These are phyloP conservation scores for Eucalyptus lansdowneana DNA, from an alignment of 345 rosid species.

Conservation along the genomic window DNA sequence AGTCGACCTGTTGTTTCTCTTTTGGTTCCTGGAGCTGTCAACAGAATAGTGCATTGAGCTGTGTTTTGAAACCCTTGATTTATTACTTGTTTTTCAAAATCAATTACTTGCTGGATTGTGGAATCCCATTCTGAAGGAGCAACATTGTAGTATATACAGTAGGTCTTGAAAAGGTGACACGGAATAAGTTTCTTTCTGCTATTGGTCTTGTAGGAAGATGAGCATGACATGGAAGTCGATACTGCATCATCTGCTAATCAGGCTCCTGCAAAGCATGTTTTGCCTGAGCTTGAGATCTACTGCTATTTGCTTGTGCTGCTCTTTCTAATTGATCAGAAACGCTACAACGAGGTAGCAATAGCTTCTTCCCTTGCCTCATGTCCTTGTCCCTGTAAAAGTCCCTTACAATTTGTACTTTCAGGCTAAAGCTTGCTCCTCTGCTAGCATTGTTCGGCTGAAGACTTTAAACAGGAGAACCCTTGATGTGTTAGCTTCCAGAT, in stretches of 20 bases:
- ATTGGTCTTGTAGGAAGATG: constrained; percentile 33
- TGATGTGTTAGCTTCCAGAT: constrained; percentile 72
- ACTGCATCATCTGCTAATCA: constrained; percentile 42
- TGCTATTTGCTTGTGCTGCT: constrained; percentile 63
- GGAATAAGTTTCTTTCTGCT: background rate
- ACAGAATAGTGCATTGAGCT: background rate
- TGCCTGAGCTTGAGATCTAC: constrained; percentile 71
- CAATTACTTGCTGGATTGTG: background rate
- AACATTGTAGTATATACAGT: background rate
- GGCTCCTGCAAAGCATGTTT: constrained; percentile 37
- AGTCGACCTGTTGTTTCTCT: background rate
- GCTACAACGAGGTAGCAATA: constrained; percentile 44
- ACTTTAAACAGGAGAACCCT: constrained; percentile 62
- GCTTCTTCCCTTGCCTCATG: background rate
- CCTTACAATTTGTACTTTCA: background rate
- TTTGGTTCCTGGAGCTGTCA: background rate
- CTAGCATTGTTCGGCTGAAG: constrained; percentile 63
- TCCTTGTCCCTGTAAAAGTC: background rate
- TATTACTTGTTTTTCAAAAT: background rate
- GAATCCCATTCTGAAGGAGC: background rate
- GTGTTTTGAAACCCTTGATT: background rate
- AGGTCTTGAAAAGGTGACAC: background rate
- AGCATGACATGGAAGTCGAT: constrained; percentile 89
- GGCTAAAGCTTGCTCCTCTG: constrained; percentile 89
- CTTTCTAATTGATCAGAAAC: constrained; percentile 72